Conservation (phyloP, 768 basidiomycete genomes). For the Amylocystis lapponica region DNA sequence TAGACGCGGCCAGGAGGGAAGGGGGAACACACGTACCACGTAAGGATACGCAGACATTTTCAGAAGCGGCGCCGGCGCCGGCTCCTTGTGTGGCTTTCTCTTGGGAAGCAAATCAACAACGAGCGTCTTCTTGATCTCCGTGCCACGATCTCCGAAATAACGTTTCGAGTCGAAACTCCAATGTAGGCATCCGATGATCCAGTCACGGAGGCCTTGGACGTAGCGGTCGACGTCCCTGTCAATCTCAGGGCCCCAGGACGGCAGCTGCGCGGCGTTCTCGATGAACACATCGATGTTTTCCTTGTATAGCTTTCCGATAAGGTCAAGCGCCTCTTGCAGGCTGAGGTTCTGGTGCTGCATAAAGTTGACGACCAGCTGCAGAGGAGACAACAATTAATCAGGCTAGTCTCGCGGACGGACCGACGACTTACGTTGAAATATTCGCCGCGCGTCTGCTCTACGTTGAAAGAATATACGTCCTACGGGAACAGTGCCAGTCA, state of each 20-base stretch:
- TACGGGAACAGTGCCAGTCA: slow-evolving; percentile 21
- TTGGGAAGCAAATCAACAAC: slow-evolving; percentile 38
- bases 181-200: slow-evolving; percentile 67
- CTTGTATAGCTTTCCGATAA: slow-evolving; percentile 58
- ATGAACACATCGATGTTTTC: slow-evolving; percentile 37
- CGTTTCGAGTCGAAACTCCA: slow-evolving; percentile 70
- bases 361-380: slow-evolving; percentile 55
- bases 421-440: slow-evolving; percentile 55
- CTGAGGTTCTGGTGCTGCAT: slow-evolving; percentile 53
- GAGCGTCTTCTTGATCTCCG: slow-evolving; percentile 47
- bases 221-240: slow-evolving; percentile 55
- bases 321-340: slow-evolving; percentile 57
- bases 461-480: slow-evolving; percentile 82
- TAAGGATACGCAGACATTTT: no score
- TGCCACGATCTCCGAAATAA: slow-evolving; percentile 59
- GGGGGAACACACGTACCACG: no score
- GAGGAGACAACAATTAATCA: no score
- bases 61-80: no score
- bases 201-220: slow-evolving; percentile 57
- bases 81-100: no score
- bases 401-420: no score
- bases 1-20: no score
- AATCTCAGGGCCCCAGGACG: slow-evolving; percentile 57
- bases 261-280: slow-evolving; percentile 29
- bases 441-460: slow-evolving; percentile 77